These are phyloP conservation scores for Datisca glomerata DNA, from an alignment of 306 rosid genomes.

Conservation along the genomic window DNA sequence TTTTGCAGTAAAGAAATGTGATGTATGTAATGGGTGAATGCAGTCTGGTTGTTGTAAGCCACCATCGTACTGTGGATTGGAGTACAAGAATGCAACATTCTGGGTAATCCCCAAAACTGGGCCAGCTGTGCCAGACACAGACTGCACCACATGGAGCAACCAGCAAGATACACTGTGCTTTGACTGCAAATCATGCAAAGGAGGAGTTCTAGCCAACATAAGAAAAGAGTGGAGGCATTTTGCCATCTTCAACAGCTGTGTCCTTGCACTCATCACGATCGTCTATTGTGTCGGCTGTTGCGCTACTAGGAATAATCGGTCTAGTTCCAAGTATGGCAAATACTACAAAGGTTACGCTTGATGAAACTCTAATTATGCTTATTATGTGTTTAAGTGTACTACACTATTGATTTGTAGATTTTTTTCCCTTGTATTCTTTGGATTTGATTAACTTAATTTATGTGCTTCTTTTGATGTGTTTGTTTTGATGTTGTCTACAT, in stretches of 20 bases:
- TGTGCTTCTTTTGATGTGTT: no score
- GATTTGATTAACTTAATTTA: no score
- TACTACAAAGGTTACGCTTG: conserved; percentile 21
- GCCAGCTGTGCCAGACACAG: conserved; percentile 21
- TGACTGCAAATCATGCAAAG: conserved; percentile 78
- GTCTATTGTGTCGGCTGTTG: conserved; percentile 66
- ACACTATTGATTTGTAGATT: no score
- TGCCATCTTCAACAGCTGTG: conserved; percentile 28
- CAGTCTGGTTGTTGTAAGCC: conserved; percentile 92
- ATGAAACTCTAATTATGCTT: no score
- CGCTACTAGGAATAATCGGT: conserved; percentile 38
- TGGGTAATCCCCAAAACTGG: conserved; percentile 59
- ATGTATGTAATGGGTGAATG: not conserved
- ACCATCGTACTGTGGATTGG: conserved; percentile 56
- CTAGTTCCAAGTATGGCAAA: conserved; percentile 1
- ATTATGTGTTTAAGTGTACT: no score
- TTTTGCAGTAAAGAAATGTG: no score
- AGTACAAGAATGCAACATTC: conserved; percentile 47
- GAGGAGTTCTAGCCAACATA: conserved; percentile 57
- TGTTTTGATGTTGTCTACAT: no score
- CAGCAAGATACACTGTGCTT: conserved; percentile 35
- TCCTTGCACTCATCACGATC: conserved; percentile 20
- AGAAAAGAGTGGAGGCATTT: conserved; percentile 45
- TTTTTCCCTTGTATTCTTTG: no score
- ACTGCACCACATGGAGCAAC: conserved; percentile 64